These are phyloP conservation scores for Xanthoconium separans DNA, from an alignment of 1,284 basidiomycete species.

Conservation along the genomic window DNA sequence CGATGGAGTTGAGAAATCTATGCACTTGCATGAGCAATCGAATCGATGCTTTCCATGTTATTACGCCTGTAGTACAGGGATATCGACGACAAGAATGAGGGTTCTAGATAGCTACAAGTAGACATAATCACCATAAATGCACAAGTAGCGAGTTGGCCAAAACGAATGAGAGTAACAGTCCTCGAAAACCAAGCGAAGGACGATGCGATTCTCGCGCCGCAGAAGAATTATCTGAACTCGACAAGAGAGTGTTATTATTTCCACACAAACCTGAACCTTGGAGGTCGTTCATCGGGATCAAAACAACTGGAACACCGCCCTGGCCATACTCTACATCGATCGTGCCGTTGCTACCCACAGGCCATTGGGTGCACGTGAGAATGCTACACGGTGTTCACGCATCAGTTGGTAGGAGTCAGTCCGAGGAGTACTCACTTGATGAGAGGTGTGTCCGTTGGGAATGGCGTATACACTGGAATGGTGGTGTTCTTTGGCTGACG, in stretches of 20 bases:
- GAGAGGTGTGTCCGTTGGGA: slow-evolving; percentile 41
- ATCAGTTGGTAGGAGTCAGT: slow-evolving; percentile 1
- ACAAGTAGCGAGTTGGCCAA: slow-evolving; percentile 8
- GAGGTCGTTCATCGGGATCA: slow-evolving; percentile 45
- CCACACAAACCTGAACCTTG: slow-evolving; percentile 41
- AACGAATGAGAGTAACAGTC: slow-evolving; percentile 9
- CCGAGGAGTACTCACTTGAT: slow-evolving; percentile 48
- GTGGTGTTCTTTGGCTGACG: slow-evolving; percentile 54
- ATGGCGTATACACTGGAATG: slow-evolving; percentile 56
- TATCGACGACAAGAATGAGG: not conserved
- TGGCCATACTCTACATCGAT: slow-evolving; percentile 56
- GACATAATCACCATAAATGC: slow-evolving; percentile 3
- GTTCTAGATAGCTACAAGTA: not conserved
- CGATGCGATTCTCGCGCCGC: not conserved
- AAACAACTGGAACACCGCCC: slow-evolving; percentile 58
- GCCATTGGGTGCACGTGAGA: slow-evolving; percentile 61
- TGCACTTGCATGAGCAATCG: not conserved
- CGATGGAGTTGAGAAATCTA: slow-evolving; percentile 18
- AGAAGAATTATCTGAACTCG: slow-evolving; percentile 7
- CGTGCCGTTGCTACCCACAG: slow-evolving; percentile 60
- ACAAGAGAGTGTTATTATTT: not conserved
- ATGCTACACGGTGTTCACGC: slow-evolving; percentile 39
- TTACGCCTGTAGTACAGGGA: not conserved
- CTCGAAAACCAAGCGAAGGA: not conserved
- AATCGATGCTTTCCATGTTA: not conserved